These are phyloP conservation scores for Oryza officinalis DNA, from an alignment of 176 grass and related monocot species.

Conservation along the genomic window DNA sequence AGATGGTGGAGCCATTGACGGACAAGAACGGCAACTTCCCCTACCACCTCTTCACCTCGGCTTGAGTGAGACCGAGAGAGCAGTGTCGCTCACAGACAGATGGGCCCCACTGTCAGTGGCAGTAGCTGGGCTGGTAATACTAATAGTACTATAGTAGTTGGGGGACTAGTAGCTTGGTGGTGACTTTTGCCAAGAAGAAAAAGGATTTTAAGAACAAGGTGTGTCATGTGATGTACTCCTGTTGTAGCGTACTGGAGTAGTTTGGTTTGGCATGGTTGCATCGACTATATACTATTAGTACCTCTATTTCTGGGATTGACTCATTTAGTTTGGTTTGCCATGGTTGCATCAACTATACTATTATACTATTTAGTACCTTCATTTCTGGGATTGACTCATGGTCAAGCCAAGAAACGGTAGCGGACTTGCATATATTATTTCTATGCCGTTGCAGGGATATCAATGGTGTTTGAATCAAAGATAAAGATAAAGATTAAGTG, in stretches of 20 bases:
- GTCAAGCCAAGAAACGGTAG: neutral
- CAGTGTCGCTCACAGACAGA: constrained; percentile 12
- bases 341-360: too few species aligned
- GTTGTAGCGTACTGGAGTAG: too few species aligned
- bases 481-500: too few species aligned
- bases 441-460: too few species aligned
- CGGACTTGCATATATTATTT: neutral
- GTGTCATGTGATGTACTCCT: too few species aligned
- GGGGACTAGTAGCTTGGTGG: neutral
- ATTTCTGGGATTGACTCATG: neutral
- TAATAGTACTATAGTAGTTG: too few species aligned
- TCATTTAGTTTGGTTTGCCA: neutral
- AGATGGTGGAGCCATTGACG: constrained; percentile 52
- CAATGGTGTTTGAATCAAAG: too few species aligned
- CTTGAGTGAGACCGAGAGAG: neutral
- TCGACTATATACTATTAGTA: too few species aligned
- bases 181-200: neutral
- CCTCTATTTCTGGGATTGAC: neutral
- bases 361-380: too few species aligned
- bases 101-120: constrained; percentile 17
- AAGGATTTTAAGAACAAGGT: neutral
- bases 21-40: constrained; percentile 61
- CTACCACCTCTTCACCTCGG: constrained; percentile 46
- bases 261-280: too few species aligned
- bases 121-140: neutral